Conservation (phyloP, 257 asterid genomes). For the Capsicum chinense region DNA sequence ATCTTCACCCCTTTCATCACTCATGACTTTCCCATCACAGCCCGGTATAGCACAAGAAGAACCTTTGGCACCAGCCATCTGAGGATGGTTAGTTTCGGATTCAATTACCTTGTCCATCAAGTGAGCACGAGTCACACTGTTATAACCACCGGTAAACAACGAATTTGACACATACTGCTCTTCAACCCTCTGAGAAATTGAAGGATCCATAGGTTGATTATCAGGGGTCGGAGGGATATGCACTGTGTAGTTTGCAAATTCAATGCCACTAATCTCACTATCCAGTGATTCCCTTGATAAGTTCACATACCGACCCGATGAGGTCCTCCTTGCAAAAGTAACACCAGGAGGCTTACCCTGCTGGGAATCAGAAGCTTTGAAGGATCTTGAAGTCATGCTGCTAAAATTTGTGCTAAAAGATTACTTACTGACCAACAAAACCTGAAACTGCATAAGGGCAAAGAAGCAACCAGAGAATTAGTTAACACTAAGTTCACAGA, state of each 20-base stretch:
- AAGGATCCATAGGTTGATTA: conserved; percentile 92
- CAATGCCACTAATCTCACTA: conserved; percentile 78
- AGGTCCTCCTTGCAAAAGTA: conserved; percentile 75
- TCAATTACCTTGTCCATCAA: conserved; percentile 97
- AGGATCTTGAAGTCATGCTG: conserved; percentile 69
- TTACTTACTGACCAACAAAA: conserved; percentile 29
- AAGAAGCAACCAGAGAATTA: conserved; percentile 16
- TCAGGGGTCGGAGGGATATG: conserved; percentile 96
- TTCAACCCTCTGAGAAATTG: conserved; percentile 83
- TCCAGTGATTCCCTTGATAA: conserved; percentile 85
- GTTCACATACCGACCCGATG: conserved; percentile 88
- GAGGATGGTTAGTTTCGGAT: conserved; percentile 84
- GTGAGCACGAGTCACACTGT: conserved; percentile 89
- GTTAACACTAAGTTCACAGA: neutral
- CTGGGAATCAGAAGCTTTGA: conserved; percentile 53
- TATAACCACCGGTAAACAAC: conserved; percentile 84
- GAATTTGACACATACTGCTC: conserved; percentile 91
- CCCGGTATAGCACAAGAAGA: conserved; percentile 82
- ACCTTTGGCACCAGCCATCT: conserved; percentile 92
- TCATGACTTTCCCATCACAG: conserved; percentile 89
- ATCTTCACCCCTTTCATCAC: conserved; percentile 83
- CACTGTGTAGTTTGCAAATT: conserved; percentile 75
- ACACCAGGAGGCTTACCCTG: conserved; percentile 54
- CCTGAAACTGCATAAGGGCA: conserved; percentile 46
- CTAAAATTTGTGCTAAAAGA: conserved; percentile 30